Base-by-base conservation (phyloP, 23 red algal genomes). In the Gracilariopsis chorda region DNA sequence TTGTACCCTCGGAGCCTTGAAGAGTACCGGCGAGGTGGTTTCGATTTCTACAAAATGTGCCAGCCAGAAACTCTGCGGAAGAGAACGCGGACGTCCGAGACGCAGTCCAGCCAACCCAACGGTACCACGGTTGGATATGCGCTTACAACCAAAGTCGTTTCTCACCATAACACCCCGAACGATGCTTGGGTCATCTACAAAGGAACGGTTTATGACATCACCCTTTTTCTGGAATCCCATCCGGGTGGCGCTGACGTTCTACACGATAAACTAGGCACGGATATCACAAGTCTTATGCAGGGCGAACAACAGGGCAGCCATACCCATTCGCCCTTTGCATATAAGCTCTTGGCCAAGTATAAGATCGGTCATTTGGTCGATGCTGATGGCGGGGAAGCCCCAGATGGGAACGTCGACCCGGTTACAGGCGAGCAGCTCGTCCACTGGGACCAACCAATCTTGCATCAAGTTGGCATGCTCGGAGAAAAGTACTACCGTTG, bases 181-280 rank as follows among this genome's bases (percentile, higher is more conserved):
- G 83, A 95, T 68, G 93, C 84, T 20, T 98, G 96, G 96, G 96
- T 98, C 5, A 90, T 95, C 56, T 90, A 91, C 46, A 86, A 93
- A 34, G 84, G 72, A 44, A 62, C 72, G 25, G 96, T 98, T 23
- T 98, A 94, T 55, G 96, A 98, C 65, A 93, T 98, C 25, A 98
- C 96, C 3, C 41, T 88, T 0, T 98, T 98, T 67, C 81, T 95
- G 40, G 86, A 92, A 20, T 45, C 69, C 10, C 96, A 98, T 84
- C 96, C 96, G 44, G 96, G 96, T 35, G 96, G 96, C 14, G 80
- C 71, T 32, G 88, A 88, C 20, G 53, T 93, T 14, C 85, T 98
- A 20, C 42, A 30, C 8, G 73, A 52, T 4, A 72, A 91, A 34
- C 85, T 94, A 47, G 96, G 96, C 41, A 51, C 48, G 28, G 96